Evolutionary conservation across 768 basidiomycete species (phyloP).

Genomic region (Glaciozyma martinii): DNA sequence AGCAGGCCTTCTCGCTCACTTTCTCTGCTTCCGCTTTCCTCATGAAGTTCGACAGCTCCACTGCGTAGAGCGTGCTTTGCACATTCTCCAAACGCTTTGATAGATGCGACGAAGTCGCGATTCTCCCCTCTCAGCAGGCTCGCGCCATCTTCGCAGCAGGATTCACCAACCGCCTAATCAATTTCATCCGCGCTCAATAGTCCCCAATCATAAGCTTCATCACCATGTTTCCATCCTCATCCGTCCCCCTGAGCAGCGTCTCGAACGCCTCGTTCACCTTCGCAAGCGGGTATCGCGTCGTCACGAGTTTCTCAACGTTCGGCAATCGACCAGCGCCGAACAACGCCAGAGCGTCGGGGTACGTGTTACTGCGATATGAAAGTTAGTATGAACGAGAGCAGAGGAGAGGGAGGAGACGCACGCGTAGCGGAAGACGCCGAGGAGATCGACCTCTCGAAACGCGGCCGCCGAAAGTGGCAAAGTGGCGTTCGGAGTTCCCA

Average conservation of each 20-base stretch:
- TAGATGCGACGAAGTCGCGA: too few relatives aligned
- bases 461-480: slow-evolving; percentile 78
- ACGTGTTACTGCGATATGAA: slow-evolving; percentile 57
- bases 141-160: too few relatives aligned
- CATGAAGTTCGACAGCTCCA: too few relatives aligned
- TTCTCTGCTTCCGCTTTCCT: too few relatives aligned
- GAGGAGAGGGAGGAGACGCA: slow-evolving; percentile 32
- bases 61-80: too few relatives aligned
- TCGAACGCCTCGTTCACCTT: slow-evolving; percentile 70
- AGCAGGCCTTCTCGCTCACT: too few relatives aligned
- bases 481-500: slow-evolving; percentile 75
- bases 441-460: slow-evolving; percentile 81
- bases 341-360: slow-evolving; percentile 71
- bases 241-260: slow-evolving; percentile 63
- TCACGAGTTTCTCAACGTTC: slow-evolving; percentile 50
- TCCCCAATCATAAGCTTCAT: slow-evolving; percentile 74
- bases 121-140: too few relatives aligned
- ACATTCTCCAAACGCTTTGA: too few relatives aligned
- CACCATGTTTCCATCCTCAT: slow-evolving; percentile 70
- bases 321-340: slow-evolving; percentile 60
- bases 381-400: slow-evolving; percentile 48
- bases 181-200: background rate
- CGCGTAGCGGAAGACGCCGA: slow-evolving; percentile 47
- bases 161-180: too few relatives aligned
- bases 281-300: slow-evolving; percentile 45